Evolutionary conservation across 2,329 filamentous ascomycete species (phyloP), one percentile per base, ranked within the genome.

Genomic region (Ophiostoma sp.): DNA sequence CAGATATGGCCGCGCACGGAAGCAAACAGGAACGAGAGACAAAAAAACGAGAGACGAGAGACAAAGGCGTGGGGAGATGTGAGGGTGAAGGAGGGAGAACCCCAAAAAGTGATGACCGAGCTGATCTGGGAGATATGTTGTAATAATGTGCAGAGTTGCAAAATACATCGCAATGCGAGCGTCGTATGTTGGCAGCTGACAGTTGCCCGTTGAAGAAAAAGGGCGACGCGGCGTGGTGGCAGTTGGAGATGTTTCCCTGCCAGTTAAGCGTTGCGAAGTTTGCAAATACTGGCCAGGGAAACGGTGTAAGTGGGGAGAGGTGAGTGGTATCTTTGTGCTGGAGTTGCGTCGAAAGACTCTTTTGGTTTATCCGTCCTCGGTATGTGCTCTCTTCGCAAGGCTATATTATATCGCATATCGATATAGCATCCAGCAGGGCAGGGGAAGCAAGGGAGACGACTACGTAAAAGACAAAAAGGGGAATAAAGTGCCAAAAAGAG

Each of bases 291-390:
- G 6, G 39, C 64, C 50, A 72, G 42, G 69, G 64, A 69, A 48
- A 59, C 63, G 63, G 52, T 69, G 52, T 19, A 74, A 72, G 73
- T 74, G 64, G 64, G 63, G 73, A 66, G 70, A 42, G 64, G 11
- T 66, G 69, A 39, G 50, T 59, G 63, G 36, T 63, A 61, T 63
- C 22, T 61, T 28, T 64, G 64, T 48, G n/a, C 15, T 64, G 31
- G 61, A 45, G 48, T 19, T 57, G 48, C 52, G 36, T 39, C 15
- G 42, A 25, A 57, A 25, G 33, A 31, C 33, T 28, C n/a, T 57
- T 59, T 59, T 15, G 64, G 42, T 17, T 8, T 52, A n/a, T 45
- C 39, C n/a, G 55, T 52, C 48, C 11, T 52, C 55, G 28, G 42
- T 42, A 45, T 45, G 36, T 25, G n/a, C 61, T 22, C 61, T 66